Evolutionary conservation across 2,329 filamentous ascomycete genomes (phyloP), one percentile per base, ranked within the genome.

Genomic region (Penicillium sp.): DNA sequence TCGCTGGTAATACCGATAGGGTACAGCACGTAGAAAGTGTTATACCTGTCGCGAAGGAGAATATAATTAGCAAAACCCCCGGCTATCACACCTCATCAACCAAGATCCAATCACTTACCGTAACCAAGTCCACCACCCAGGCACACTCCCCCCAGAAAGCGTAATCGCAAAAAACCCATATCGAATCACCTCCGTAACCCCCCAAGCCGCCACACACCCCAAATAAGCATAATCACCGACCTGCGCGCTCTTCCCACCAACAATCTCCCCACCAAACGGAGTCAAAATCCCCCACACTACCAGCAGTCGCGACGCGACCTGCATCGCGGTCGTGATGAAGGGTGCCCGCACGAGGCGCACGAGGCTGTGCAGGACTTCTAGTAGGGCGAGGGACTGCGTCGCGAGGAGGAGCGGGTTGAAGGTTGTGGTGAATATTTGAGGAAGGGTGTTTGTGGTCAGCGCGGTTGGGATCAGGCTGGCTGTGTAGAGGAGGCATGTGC

Each of bases 11-110:
- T 97, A 45, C 95, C 95, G 62, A 98, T 76, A 0, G 95, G 95
- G 79, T 99, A 99, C 24, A 99, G 86, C 40, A 97, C 81, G 72
- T 92, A 92, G 80, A 99, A 99, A 8, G 91, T 93, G 78, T 96
- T 97, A 80, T 97, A 88, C 60, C 81, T 82, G 30, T 24, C 3
- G 1, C 53, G 4, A 12, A 37, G 17, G 35, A 15, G 4, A 37
- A 37, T 0, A 37, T 37, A 3, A 38, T 40, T 9, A 42, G 53
- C 24, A 19, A 44, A n/a, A 13, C 9, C 26, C 30, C 59, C 44
- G 10, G 5, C 0, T 15, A 35, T 13, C 12, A 35, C 33, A 35
- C 12, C 13, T 35, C 33, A 35, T 12, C 3, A 35, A 35, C 6
- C 12, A 4, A 35, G 2, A 35, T 35, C 10, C 1, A 13, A 13